Base-by-base conservation (phyloP, 83 land plant genomes). In the Diphasiastrum complanatum region DNA sequence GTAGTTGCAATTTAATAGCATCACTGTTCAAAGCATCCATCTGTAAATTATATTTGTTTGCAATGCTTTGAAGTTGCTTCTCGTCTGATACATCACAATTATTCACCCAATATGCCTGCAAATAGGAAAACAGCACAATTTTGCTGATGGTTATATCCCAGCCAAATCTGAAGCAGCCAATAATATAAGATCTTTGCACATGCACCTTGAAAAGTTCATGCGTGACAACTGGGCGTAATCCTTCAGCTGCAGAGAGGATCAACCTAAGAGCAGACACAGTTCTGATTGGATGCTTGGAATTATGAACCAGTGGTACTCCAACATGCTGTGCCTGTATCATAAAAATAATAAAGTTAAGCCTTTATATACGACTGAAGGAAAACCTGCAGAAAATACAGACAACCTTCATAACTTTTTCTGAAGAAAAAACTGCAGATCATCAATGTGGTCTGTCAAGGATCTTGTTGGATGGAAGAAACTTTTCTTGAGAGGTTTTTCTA, bases 31-130 rank as follows among this genome's bases (percentile, higher is more conserved):
- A 23, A 18, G 47, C 2, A 27, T 3, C 24, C 19, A 60, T 26
- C 4, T 24, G 29, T 3, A 38, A 6, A 1, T 16, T 22, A 40
- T 12, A 40, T 18, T 14, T 24, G 26, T 60, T 45, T 2, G 63
- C 63, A 37, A 60, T 38, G 23, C 11, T 6, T n/a, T 20, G 5
- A 24, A 60, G 47, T 16, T 38, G 47, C 23, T 18, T 25, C 12
- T 22, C 45, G 43, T 38, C 47, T 60, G 63, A 36, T 2, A 60
- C 23, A 20, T 60, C 63, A 25, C 24, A 20, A 38, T 60, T 40
- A 25, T 18, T 11, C 34, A 35, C 63, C 63, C 63, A 60, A 23
- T 60, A 60, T 40, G 63, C 63, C 63, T 60, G 47, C 56, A 52
- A 38, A 38, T 38, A 6, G 41, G 41, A 38, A 51, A 51, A 51